Base-by-base conservation (phyloP, 257 asterid species). In the Nicotiana knightiana region DNA sequence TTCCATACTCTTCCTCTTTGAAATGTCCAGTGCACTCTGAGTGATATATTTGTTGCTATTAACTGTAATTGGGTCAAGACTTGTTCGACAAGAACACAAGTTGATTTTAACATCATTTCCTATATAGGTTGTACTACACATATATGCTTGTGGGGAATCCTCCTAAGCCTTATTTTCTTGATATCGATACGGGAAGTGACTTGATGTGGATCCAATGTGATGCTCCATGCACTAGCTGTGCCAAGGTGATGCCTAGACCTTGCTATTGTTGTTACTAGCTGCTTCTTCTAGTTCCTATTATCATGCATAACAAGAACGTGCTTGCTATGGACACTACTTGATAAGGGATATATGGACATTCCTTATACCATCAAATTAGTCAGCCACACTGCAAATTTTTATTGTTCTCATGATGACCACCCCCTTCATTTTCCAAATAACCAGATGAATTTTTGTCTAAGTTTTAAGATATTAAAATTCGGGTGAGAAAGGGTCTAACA, bases 191-290 rank as follows among this genome's bases (percentile, higher is more conserved):
- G 58, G 98, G 97, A 57, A 93, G 97, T 86, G 97, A 91, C 82
- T 80, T 93, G 75, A 93, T 97, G 43, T 93, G 98, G 98, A 83
- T 93, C 70, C 98, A 92, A 64, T 93, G 98, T 82, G 98, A 93
- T 91, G 98, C 97, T 71, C 98, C 98, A 33, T 93, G 98, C 85
- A 55, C 90, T 82, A 92, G 95, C 81, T 93, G 98, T 80, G 93
- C 93, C 79, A 91, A 90, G 97, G 97, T 92, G 85, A 79, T 57
- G 63, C 68, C 54, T 73, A 1, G 59, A 0, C 30, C 54, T 67
- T 66, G 43, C 76, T n/a, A 51, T n/a, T 77, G 46, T 30, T 62
- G 21, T 62, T 46, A 51, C 76, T 24, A 16, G 46, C 57, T 70
- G 76, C 24, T 35, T 59, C 63, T 58, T 33, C 46, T 35, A n/a